Evolutionary conservation across 257 asterid genomes (phyloP).

Genomic region (Pogostemon cablin): DNA sequence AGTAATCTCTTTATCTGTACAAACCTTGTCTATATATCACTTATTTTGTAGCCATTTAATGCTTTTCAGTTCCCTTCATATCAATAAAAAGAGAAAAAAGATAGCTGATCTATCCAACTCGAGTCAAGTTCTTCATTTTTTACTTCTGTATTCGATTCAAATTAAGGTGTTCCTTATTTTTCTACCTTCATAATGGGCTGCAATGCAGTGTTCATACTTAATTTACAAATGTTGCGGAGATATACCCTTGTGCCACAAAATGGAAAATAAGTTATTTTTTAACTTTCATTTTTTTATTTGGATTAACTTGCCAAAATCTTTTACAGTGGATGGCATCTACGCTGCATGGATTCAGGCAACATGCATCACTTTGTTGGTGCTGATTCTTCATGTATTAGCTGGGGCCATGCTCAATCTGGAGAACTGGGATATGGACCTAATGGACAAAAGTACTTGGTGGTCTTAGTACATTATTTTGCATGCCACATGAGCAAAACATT

Average conservation of each 20-base stretch:
- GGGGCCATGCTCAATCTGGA: slow-evolving; percentile 97
- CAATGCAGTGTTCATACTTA: slow-evolving; percentile 18
- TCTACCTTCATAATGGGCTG: slow-evolving; percentile 1
- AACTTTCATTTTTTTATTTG: background rate
- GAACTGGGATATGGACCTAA: slow-evolving; percentile 96
- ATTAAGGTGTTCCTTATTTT: background rate
- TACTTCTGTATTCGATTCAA: slow-evolving; percentile 2
- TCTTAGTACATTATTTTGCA: slow-evolving; percentile 29
- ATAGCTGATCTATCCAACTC: background rate
- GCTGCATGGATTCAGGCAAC: slow-evolving; percentile 95
- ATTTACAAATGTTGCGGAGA: background rate
- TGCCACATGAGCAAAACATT: slow-evolving; percentile 21
- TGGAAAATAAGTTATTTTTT: background rate
- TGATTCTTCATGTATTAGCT: slow-evolving; percentile 97
- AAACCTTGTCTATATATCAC: background rate
- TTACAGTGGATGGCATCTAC: slow-evolving; percentile 86
- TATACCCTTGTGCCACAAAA: slow-evolving; percentile 4
- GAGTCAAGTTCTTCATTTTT: background rate
- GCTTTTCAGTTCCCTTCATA: background rate
- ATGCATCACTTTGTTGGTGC: slow-evolving; percentile 98
- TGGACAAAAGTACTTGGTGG: slow-evolving; percentile 73
- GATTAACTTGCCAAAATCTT: slow-evolving; percentile 26
- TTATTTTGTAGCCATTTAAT: background rate
- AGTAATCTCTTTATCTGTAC: slow-evolving; percentile 4
- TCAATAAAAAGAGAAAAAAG: background rate